Conservation (phyloP, 2,329 filamentous ascomycete genomes). For the Colletotrichum liaoningense region DNA sequence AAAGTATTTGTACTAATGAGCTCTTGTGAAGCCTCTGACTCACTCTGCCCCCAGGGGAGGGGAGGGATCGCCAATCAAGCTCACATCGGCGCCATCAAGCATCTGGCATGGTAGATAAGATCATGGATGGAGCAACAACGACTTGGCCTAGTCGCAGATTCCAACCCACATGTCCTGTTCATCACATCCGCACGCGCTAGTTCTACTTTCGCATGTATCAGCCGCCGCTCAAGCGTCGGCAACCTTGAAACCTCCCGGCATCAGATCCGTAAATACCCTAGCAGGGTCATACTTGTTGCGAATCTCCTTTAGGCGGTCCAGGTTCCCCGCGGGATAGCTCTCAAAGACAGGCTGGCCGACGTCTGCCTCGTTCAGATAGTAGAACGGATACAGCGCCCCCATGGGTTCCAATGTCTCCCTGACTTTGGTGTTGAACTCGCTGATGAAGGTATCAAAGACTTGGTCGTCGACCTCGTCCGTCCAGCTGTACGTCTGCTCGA, state of each 20-base stretch:
- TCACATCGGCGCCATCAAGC: too few species aligned
- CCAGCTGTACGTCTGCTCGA: slow-evolving; percentile 5
- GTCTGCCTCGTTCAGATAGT: slow-evolving; percentile 14
- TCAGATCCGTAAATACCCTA: not conserved
- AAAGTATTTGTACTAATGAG: too few species aligned
- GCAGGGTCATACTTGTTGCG: not conserved
- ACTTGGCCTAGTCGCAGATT: too few species aligned
- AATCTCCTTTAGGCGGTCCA: slow-evolving; percentile 1
- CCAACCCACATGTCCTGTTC: not conserved
- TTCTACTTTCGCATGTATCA: not conserved
- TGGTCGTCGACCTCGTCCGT: not conserved
- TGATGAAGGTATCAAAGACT: not conserved
- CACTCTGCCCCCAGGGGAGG: too few species aligned
- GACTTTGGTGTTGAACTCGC: not conserved
- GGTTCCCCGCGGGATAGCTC: not conserved
- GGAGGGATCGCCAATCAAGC: too few species aligned
- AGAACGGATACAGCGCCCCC: not conserved
- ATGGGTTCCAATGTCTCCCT: not conserved
- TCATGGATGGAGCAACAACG: too few species aligned
- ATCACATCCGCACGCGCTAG: not conserved
- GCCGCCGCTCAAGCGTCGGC: not conserved
- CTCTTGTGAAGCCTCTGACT: too few species aligned
- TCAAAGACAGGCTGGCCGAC: slow-evolving; percentile 17
- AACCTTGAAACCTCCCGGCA: not conserved
- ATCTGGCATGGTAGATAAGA: too few species aligned